These are phyloP conservation scores for Nymphaea thermarum DNA, from an alignment of 164 flowering plant genomes.

Conservation along the genomic window DNA sequence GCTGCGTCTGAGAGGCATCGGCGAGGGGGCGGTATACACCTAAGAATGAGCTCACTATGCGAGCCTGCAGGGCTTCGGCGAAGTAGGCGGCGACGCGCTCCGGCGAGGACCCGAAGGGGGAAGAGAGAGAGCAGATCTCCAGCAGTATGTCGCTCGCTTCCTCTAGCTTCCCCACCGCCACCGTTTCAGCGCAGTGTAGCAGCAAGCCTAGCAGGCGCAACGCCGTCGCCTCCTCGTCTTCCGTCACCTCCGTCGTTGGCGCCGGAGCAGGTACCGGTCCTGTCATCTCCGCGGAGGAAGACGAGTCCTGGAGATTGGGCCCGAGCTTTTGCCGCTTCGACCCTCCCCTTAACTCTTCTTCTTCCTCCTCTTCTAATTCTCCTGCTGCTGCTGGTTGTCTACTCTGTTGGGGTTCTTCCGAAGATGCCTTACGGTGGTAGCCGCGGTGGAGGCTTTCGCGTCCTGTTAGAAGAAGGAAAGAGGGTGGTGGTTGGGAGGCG, in stretches of 20 bases:
- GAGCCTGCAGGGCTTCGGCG: slow-evolving; percentile 59
- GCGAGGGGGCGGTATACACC: slow-evolving; percentile 40
- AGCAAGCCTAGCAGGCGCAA: slow-evolving; percentile 52
- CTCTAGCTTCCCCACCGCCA: slow-evolving; percentile 52
- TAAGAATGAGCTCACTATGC: slow-evolving; percentile 45
- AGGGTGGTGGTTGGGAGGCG: too few relatives aligned
- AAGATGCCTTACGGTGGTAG: too few relatives aligned
- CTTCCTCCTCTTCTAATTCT: too few relatives aligned
- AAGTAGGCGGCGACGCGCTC: slow-evolving; percentile 86
- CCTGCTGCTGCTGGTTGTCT: too few relatives aligned
- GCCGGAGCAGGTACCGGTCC: too few relatives aligned
- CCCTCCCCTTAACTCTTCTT: too few relatives aligned
- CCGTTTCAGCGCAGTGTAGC: slow-evolving; percentile 81
- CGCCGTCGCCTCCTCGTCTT: slow-evolving; percentile 24
- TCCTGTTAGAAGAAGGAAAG: too few relatives aligned
- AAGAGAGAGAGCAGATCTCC: slow-evolving; percentile 58
- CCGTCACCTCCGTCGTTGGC: not conserved
- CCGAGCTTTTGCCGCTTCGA: too few relatives aligned
- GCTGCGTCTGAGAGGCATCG: slow-evolving; percentile 25
- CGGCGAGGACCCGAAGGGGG: slow-evolving; percentile 81
- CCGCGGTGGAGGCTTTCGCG: too few relatives aligned
- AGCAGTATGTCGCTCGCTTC: slow-evolving; percentile 63
- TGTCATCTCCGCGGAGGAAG: too few relatives aligned
- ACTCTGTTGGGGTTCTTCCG: too few relatives aligned
- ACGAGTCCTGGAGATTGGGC: too few relatives aligned